phyloP scores from a whole-genome alignment of 768 basidiomycete species.

The Coprinopsis sp. region DNA sequence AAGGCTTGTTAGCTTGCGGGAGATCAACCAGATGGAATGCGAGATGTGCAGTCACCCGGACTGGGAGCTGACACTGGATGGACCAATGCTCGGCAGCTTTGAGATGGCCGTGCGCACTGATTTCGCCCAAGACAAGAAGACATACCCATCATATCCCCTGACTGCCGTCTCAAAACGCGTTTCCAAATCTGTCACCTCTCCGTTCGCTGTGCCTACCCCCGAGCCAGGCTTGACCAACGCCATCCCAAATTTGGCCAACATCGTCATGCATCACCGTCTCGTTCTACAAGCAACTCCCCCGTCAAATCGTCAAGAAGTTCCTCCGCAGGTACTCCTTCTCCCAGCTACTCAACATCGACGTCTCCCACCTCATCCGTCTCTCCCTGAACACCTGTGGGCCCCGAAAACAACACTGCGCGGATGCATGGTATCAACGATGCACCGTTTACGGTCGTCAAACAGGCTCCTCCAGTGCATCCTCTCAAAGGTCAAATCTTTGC shows the following conservation, averaged over 20 bases:
- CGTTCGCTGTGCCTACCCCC: constrained; percentile 34
- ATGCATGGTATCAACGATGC: no score
- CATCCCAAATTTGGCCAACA: constrained; percentile 42
- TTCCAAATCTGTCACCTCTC: no score
- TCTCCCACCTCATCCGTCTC: no score
- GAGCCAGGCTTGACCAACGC: no score
- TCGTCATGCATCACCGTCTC: constrained; percentile 29
- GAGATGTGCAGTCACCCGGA: constrained; percentile 91
- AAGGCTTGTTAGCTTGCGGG: constrained; percentile 71
- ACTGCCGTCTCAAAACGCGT: no score
- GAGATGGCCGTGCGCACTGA: constrained; percentile 56
- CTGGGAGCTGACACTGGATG: constrained; percentile 82
- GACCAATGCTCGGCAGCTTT: constrained; percentile 53
- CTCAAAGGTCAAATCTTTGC: constrained; percentile 63
- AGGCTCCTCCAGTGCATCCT: no score
- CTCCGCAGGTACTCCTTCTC: constrained; percentile 57
- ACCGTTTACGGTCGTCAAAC: no score
- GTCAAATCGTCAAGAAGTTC: constrained; percentile 46
- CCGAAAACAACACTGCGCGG: constrained; percentile 44
- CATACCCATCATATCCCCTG: no score
- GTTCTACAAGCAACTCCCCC: constrained; percentile 23
- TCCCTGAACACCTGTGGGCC: no score
- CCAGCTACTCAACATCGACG: no score
- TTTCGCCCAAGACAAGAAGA: constrained; percentile 42
- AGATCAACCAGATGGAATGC: constrained; percentile 95